Percentiles rank a stretch among this genome's conserved stretches.
phyloP scores from a whole-genome alignment of 2,329 filamentous ascomycete genomes.

The Pleurostoma richardsiae region DNA sequence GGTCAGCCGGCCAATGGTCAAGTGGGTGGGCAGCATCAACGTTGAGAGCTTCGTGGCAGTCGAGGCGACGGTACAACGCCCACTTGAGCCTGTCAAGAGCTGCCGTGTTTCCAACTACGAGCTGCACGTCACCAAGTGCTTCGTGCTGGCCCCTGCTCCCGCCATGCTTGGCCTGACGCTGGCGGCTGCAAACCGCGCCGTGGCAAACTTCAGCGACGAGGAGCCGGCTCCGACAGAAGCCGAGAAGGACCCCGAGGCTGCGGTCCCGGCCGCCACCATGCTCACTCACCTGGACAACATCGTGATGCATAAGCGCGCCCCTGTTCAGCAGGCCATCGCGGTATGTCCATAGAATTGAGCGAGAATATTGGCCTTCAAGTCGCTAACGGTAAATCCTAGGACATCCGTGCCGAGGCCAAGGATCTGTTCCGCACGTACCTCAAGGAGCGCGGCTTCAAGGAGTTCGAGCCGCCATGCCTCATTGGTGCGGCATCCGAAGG shows the following conservation, averaged over 20 bases:
- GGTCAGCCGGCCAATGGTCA: slow-evolving; percentile 86
- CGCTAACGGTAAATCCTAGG: not conserved
- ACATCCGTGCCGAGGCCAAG: slow-evolving; percentile 23
- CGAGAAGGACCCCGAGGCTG: slow-evolving; percentile 33
- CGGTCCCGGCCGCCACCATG: slow-evolving; percentile 70
- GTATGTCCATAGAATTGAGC: too few species aligned
- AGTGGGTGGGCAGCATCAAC: slow-evolving; percentile 73
- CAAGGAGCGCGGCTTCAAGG: slow-evolving; percentile 66
- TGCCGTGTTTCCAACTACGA: slow-evolving; percentile 75
- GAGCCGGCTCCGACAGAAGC: slow-evolving; percentile 29
- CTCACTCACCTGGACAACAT: slow-evolving; percentile 86
- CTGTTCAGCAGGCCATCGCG: slow-evolving; percentile 81
- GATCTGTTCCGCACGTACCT: slow-evolving; percentile 55
- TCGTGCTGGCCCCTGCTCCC: slow-evolving; percentile 63
- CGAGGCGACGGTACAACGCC: slow-evolving; percentile 75
- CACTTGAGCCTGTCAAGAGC: slow-evolving; percentile 83
- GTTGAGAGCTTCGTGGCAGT: slow-evolving; percentile 79
- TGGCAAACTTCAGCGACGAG: slow-evolving; percentile 56
- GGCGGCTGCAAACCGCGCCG: slow-evolving; percentile 46
- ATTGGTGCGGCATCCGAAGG: slow-evolving; percentile 90
- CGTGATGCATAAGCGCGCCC: slow-evolving; percentile 85
- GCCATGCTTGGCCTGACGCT: slow-evolving; percentile 54
- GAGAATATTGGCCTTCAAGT: too few species aligned
- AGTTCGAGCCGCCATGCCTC: slow-evolving; percentile 85
- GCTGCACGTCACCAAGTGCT: slow-evolving; percentile 84